These are phyloP conservation scores for Aspergillus niger DNA, from an alignment of 2,329 filamentous ascomycete species.

Conservation along the genomic window DNA sequence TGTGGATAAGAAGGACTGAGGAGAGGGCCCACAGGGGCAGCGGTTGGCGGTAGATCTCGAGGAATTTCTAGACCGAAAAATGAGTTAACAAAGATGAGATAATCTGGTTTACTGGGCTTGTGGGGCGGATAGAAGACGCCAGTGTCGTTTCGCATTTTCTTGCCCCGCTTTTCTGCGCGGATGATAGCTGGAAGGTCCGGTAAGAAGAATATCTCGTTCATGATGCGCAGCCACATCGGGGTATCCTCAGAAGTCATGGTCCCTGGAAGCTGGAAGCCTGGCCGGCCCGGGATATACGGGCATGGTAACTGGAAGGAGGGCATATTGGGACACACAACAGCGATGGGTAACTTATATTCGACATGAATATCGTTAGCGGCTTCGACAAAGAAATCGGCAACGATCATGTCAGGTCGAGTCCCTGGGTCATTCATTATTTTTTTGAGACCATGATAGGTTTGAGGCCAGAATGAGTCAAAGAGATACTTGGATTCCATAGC, in stretches of 20 bases:
- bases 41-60: slow-evolving; percentile 46
- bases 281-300: slow-evolving; percentile 47
- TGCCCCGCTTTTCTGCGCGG: slow-evolving; percentile 26
- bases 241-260: slow-evolving; percentile 45
- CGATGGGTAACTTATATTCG: slow-evolving; percentile 43
- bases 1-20: slow-evolving; percentile 39
- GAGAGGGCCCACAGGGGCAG: slow-evolving; percentile 45
- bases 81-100: slow-evolving; percentile 48
- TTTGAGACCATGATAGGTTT: slow-evolving; percentile 29
- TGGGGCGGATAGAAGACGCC: slow-evolving; percentile 38
- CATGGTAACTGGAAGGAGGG: slow-evolving; percentile 41
- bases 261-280: slow-evolving; percentile 45
- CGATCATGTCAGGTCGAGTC: slow-evolving; percentile 42
- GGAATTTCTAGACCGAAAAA: slow-evolving; percentile 49
- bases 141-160: slow-evolving; percentile 33
- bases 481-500: slow-evolving; percentile 42
- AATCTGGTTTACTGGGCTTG: slow-evolving; percentile 40
- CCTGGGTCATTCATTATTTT: slow-evolving; percentile 24
- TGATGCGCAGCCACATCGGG: slow-evolving; percentile 41
- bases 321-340: slow-evolving; percentile 48
- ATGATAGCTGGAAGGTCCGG: slow-evolving; percentile 34
- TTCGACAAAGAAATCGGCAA: slow-evolving; percentile 51
- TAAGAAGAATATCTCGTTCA: slow-evolving; percentile 39
- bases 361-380: slow-evolving; percentile 45
- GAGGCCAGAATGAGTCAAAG: slow-evolving; percentile 44